phyloP scores from a whole-genome alignment of 768 basidiomycete genomes.

The Termitomyces heimii region DNA sequence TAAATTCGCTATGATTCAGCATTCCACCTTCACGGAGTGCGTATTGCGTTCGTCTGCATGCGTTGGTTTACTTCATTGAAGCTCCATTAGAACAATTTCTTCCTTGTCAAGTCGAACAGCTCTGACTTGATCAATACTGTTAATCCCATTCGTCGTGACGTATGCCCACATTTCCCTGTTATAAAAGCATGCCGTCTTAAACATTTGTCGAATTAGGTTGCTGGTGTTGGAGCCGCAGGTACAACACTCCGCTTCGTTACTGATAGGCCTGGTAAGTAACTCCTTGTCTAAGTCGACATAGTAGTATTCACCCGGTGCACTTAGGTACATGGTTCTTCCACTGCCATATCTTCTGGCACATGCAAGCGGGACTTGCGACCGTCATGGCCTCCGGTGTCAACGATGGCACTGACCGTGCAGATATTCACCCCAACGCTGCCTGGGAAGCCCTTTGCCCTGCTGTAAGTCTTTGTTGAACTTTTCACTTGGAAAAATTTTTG shows the following conservation, averaged over 20 bases:
- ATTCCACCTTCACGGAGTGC: constrained; percentile 26
- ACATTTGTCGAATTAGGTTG: constrained; percentile 4
- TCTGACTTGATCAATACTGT: constrained; percentile 26
- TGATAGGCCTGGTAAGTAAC: constrained; percentile 40
- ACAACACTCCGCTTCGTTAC: constrained; percentile 46
- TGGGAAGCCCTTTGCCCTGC: constrained; percentile 16
- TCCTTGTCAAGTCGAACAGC: constrained; percentile 29
- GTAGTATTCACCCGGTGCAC: background rate
- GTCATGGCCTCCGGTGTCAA: constrained; percentile 11
- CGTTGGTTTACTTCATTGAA: background rate
- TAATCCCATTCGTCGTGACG: constrained; percentile 39
- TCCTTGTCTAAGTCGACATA: background rate
- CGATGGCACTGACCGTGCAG: constrained; percentile 3
- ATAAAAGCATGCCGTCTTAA: background rate
- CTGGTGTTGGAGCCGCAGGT: constrained; percentile 13
- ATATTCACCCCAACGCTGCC: constrained; percentile 8
- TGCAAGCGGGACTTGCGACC: constrained; percentile 16
- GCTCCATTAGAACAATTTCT: constrained; percentile 27
- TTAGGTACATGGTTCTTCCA: constrained; percentile 25
- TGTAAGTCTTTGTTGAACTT: background rate
- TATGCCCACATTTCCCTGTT: background rate
- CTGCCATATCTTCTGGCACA: constrained; percentile 21
- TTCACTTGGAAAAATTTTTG: no score
- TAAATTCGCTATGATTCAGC: constrained; percentile 7
- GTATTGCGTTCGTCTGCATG: background rate